Evolutionary conservation across 2,329 filamentous ascomycete genomes (phyloP).

Genomic region (Neospermospora avenae): DNA sequence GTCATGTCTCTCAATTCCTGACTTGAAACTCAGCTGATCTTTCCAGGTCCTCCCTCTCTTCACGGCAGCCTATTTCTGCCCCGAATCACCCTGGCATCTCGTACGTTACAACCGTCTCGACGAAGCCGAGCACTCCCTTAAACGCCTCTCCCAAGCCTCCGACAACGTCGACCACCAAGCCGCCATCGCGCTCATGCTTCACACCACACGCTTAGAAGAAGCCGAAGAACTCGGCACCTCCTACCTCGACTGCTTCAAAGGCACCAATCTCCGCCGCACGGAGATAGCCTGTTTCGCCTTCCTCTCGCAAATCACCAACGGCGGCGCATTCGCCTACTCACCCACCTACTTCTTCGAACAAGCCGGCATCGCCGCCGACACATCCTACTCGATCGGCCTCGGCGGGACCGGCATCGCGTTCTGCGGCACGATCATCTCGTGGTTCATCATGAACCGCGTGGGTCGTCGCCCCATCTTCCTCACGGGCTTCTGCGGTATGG

Average conservation of each 20-base stretch:
- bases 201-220: constrained; percentile 52
- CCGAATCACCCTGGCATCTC: constrained; percentile 48
- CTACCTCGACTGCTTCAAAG: constrained; percentile 48
- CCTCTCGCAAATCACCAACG: constrained; percentile 55
- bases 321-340: constrained; percentile 61
- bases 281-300: constrained; percentile 50
- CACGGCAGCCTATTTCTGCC: constrained; percentile 41
- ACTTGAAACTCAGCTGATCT: background rate
- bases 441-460: constrained; percentile 45
- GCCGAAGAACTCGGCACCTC: constrained; percentile 40
- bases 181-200: constrained; percentile 50
- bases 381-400: constrained; percentile 52
- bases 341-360: constrained; percentile 58
- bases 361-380: constrained; percentile 46
- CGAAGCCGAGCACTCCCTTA: constrained; percentile 42
- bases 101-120: constrained; percentile 41
- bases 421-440: constrained; percentile 47
- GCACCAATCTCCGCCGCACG: constrained; percentile 42
- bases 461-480: constrained; percentile 49
- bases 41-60: constrained; percentile 41
- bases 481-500: constrained; percentile 43
- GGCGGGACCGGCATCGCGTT: constrained; percentile 45
- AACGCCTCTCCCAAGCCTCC: constrained; percentile 37
- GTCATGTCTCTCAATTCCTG: constrained; percentile 25
- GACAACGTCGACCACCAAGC: constrained; percentile 38